Conservation (phyloP, 2,329 filamentous ascomycete genomes). For the Phialophora tarda region DNA sequence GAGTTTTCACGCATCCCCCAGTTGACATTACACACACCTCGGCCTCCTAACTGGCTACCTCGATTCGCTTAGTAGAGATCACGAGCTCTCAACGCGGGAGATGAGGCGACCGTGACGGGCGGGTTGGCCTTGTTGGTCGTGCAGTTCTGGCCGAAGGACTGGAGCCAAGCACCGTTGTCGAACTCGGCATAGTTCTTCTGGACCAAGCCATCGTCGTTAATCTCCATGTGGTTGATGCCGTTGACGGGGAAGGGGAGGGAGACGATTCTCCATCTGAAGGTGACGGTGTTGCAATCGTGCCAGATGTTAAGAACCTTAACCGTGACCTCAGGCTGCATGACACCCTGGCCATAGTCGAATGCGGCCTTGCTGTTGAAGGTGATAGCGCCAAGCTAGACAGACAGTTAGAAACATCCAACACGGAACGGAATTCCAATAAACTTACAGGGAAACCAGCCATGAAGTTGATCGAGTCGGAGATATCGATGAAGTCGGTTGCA, state of each 20-base stretch:
- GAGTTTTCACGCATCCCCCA: neutral
- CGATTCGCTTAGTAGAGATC: neutral
- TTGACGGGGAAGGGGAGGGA: conserved; percentile 29
- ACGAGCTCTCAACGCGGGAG: conserved; percentile 13
- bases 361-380: conserved; percentile 35
- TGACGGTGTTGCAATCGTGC: conserved; percentile 37
- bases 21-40: neutral
- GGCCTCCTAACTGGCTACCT: neutral
- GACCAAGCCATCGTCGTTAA: conserved; percentile 34
- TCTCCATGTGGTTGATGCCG: conserved; percentile 38
- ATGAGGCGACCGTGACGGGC: conserved; percentile 17
- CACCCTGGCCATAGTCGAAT: conserved; percentile 37
- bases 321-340: conserved; percentile 26
- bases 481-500: conserved; percentile 35
- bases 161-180: conserved; percentile 39
- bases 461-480: conserved; percentile 41
- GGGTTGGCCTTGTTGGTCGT: conserved; percentile 20
- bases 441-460: conserved; percentile 41
- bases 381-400: conserved; percentile 35
- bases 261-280: conserved; percentile 37
- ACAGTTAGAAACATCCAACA: neutral
- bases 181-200: conserved; percentile 39
- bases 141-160: conserved; percentile 34
- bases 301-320: conserved; percentile 34
- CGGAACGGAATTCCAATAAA: conserved; percentile 3